phyloP scores from a whole-genome alignment of 2,329 filamentous ascomycete species.

The Nectriaceae sp. region DNA sequence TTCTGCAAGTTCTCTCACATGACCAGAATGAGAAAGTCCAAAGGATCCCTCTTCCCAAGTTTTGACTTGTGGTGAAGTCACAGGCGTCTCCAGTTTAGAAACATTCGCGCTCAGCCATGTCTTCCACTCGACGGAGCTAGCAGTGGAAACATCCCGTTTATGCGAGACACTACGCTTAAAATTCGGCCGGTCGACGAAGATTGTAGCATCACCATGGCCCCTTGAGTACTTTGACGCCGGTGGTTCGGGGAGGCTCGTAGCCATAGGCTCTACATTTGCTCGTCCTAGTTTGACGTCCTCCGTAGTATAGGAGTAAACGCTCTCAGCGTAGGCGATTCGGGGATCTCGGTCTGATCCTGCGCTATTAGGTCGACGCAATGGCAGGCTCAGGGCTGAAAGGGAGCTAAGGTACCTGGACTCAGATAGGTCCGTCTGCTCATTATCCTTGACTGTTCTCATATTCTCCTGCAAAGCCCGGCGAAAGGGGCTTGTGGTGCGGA shows the following conservation, averaged over 20 bases:
- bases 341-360: constrained; percentile 41
- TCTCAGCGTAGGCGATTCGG: constrained; percentile 46
- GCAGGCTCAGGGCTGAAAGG: constrained; percentile 41
- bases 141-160: constrained; percentile 41
- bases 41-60: constrained; percentile 3
- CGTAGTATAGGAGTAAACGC: constrained; percentile 46
- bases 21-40: constrained; percentile 31
- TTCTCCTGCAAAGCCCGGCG: constrained; percentile 51
- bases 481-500: constrained; percentile 58
- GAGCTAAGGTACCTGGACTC: constrained; percentile 43
- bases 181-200: constrained; percentile 2
- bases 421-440: constrained; percentile 22
- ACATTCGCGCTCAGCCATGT: constrained; percentile 55
- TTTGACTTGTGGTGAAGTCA: constrained; percentile 12
- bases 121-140: constrained; percentile 57
- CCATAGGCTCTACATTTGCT: neutral
- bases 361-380: constrained; percentile 41
- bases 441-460: constrained; percentile 41
- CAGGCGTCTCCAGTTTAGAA: constrained; percentile 44
- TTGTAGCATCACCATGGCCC: constrained; percentile 7
- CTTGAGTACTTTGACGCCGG: neutral
- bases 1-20: constrained; percentile 53
- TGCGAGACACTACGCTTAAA: constrained; percentile 27
- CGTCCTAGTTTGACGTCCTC: constrained; percentile 20
- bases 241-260: neutral